These are phyloP conservation scores for Moesziomyces sp. DNA, from an alignment of 1,284 basidiomycete genomes.

Conservation along the genomic window DNA sequence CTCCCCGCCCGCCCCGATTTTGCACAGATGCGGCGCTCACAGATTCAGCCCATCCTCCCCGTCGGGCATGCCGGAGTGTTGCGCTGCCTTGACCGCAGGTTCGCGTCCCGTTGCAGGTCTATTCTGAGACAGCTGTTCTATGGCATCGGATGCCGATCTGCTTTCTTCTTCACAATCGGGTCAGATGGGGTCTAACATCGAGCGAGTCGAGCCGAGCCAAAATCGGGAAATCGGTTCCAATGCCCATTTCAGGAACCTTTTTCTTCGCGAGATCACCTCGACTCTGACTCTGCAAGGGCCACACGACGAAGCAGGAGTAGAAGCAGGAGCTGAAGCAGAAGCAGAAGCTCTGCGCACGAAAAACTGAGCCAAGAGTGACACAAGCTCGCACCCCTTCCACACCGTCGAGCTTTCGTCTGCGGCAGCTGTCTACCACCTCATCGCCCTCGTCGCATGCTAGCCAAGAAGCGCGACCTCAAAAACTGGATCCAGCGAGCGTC, in stretches of 20 bases:
- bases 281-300: not conserved
- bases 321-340: no score
- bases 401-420: not conserved
- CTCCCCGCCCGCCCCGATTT: no score
- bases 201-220: no score
- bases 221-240: not conserved
- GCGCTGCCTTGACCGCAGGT: no score
- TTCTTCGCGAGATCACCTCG: not conserved
- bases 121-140: no score
- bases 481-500: conserved; percentile 43
- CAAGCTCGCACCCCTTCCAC: not conserved
- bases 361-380: no score
- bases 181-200: no score
- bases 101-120: no score
- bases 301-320: not conserved
- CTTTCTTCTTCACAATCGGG: no score
- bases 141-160: no score
- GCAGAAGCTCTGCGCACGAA: not conserved
- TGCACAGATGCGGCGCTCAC: no score
- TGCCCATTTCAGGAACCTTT: not conserved
- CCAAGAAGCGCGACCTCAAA: conserved; percentile 48
- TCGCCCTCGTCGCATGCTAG: conserved; percentile 29
- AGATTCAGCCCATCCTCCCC: not conserved
- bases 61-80: not conserved
- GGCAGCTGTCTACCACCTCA: no score